These are phyloP conservation scores for Neopestalotiopsis clavispora DNA, from an alignment of 2,329 filamentous ascomycete genomes.

Conservation along the genomic window DNA sequence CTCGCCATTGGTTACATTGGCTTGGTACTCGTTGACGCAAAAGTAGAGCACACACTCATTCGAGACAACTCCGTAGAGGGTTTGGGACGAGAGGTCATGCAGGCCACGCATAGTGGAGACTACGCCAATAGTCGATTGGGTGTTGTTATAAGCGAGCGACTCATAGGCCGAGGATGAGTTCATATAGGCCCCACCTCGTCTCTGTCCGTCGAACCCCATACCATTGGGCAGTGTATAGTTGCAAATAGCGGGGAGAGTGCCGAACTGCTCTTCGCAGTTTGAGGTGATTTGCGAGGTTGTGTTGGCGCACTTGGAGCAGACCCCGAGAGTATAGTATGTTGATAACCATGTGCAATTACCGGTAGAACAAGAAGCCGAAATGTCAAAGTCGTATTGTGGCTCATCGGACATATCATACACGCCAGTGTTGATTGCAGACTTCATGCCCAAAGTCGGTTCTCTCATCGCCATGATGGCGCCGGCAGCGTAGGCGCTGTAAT, in stretches of 20 bases:
- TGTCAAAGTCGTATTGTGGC: constrained; percentile 16
- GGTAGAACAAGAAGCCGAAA: constrained; percentile 16
- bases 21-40: constrained; percentile 21
- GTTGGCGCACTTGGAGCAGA: constrained; percentile 23
- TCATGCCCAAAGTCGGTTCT: constrained; percentile 20
- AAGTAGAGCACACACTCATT: constrained; percentile 23
- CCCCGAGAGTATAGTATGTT: constrained; percentile 19
- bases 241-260: constrained; percentile 5
- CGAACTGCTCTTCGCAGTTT: constrained; percentile 6
- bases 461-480: constrained; percentile 19
- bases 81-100: constrained; percentile 15
- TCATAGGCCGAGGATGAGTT: constrained; percentile 11
- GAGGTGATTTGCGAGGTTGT: constrained; percentile 19
- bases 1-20: constrained; percentile 17
- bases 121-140: constrained; percentile 18
- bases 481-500: constrained; percentile 16
- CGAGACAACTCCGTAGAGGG: constrained; percentile 18
- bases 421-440: constrained; percentile 21
- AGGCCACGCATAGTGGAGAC: constrained; percentile 20
- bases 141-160: constrained; percentile 19
- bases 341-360: constrained; percentile 22
- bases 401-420: constrained; percentile 18
- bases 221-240: constrained; percentile 19
- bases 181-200: constrained; percentile 17
- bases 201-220: constrained; percentile 8